These are phyloP conservation scores for Solanum medicagineum DNA, from an alignment of 257 asterid species.

Conservation along the genomic window DNA sequence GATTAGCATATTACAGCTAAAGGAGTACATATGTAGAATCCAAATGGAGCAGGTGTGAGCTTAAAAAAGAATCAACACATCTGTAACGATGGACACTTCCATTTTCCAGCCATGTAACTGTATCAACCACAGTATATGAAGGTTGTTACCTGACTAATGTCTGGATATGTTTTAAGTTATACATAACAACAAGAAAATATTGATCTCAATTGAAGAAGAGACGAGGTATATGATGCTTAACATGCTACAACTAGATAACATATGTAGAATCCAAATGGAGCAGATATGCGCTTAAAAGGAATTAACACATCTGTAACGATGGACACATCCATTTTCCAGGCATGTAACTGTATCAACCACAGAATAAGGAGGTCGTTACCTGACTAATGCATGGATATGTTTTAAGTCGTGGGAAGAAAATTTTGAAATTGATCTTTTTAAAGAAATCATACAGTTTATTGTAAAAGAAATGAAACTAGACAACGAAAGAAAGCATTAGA, in stretches of 20 bases:
- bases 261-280: constrained; percentile 58
- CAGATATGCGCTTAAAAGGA: constrained; percentile 30
- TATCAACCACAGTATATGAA: constrained; percentile 24
- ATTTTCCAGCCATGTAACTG: constrained; percentile 59
- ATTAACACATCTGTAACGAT: constrained; percentile 48
- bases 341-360: constrained; percentile 56
- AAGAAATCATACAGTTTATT: neutral
- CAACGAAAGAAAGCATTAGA: neutral
- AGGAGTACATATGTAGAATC: constrained; percentile 15
- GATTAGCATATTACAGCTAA: neutral
- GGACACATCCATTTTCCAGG: constrained; percentile 45
- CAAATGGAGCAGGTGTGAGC: constrained; percentile 67
- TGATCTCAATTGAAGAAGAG: neutral
- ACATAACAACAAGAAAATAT: neutral
- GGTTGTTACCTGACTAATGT: constrained; percentile 35
- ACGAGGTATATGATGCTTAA: neutral
- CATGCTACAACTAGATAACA: neutral
- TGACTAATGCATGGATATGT: constrained; percentile 2
- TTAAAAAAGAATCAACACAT: constrained; percentile 8
- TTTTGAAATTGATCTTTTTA: neutral
- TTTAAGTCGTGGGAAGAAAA: neutral
- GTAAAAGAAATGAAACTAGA: neutral
- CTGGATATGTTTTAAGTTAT: constrained; percentile 6
- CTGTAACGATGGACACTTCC: constrained; percentile 52
- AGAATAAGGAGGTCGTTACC: constrained; percentile 23